Base-by-base conservation (phyloP, 2,329 filamentous ascomycete species). In the Setomelanomma holmii region DNA sequence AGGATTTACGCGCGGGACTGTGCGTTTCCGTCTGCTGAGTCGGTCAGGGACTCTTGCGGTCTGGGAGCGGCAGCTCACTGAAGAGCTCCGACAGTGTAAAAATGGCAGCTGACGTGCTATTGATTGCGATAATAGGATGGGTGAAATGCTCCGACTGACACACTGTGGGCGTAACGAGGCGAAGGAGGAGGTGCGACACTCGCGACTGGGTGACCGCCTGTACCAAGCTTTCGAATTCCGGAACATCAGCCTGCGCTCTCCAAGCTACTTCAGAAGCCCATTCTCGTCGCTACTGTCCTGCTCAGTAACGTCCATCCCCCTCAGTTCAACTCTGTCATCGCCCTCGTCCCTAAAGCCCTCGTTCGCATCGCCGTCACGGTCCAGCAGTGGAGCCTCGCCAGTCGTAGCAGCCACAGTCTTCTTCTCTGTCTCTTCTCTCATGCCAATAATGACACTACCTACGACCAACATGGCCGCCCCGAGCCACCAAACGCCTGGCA, bases 381-480 rank as follows among this genome's bases (percentile, higher is more conserved):
- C 56, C 30, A 68, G 38, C 42, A 69, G 40, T 45, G 59, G 59
- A 35, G 65, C 70, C 5, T 55, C 58, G 2, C 59, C 63, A 1
- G 57, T 58, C 4, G 56, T 59, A 47, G 67, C 69, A 14, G 62
- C 65, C n/a, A 52, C 59, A 19, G 46, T 61, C 22, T 74, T 68
- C 53, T 69, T 69, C 17, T 60, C 67, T 1, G 72, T 74, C 47
- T 87, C 86, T 51, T 89, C 87, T 63, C 90, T 85, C 49, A 84
- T 80, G 2, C 90, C 89, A 58, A 93, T 89, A 53, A 93, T 87
- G 38, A 93, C 89, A 59, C 90, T 92, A 2, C 90, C 90, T 0
- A 83, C 87, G 1, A 93, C 87, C 8, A 93, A 78, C 65, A 93
- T 75, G 4, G 83, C 78, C 0, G 90, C 90, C 11, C 90, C 90